Conservation (phyloP, 139 green algal genomes). For the Chlamydomonas asymmetrica region DNA sequence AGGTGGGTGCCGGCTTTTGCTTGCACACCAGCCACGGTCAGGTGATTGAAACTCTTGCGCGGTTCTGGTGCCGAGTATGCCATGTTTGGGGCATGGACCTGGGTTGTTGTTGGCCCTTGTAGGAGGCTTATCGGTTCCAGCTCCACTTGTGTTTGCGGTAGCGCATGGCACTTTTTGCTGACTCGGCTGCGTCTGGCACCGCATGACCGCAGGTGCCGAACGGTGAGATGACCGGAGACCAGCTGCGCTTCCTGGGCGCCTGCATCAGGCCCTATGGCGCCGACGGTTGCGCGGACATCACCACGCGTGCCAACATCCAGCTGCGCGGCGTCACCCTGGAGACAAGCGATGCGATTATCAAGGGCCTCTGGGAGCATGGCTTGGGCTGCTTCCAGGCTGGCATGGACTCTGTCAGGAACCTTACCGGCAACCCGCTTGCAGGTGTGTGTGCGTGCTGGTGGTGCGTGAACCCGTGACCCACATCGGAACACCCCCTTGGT, state of each 20-base stretch:
- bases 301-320: slow-evolving; percentile 95
- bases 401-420: slow-evolving; percentile 98
- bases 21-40: no score
- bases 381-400: slow-evolving; percentile 85
- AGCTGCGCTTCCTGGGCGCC: slow-evolving; percentile 74
- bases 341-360: slow-evolving; percentile 50
- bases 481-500: no score
- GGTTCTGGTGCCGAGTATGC: no score
- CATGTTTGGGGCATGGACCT: no score
- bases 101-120: background rate
- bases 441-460: no score
- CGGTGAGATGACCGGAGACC: slow-evolving; percentile 76
- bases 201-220: slow-evolving; percentile 84
- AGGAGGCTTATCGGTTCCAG: background rate
- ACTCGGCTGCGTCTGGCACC: no score
- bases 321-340: slow-evolving; percentile 87
- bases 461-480: no score
- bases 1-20: no score
- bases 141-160: background rate
- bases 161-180: no score
- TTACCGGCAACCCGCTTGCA: slow-evolving; percentile 73
- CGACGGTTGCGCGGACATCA: slow-evolving; percentile 95
- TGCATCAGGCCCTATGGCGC: slow-evolving; percentile 78
- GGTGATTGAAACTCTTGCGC: no score
- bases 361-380: slow-evolving; percentile 59